Base-by-base conservation (phyloP, 306 rosid genomes). In the Quercus gilva region DNA sequence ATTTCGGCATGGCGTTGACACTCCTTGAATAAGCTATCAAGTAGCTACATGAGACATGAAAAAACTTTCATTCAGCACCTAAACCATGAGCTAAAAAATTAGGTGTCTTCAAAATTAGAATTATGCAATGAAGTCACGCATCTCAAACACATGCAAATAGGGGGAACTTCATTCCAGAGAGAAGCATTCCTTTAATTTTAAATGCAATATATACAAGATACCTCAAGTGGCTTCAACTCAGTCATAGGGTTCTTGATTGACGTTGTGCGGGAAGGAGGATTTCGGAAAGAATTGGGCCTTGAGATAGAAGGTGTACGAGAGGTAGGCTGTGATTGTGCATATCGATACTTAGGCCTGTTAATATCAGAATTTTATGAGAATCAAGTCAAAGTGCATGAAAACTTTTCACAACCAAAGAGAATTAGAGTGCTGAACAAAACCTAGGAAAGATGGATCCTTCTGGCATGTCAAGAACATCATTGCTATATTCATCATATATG, bases 371-470 rank as follows among this genome's bases (percentile, higher is more conserved):
- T 70, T 82, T 12, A 69, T 83, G 28, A 86, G 53, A 77, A 41
- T 2, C 69, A 13, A 12, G 58, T 64, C 65, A 53, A 31, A 69
- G 53, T 41, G 19, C 59, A 67, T n/a, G 17, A 74, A 63, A 19
- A 49, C 12, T 67, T 69, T 55, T 81, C 71, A 56, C 20, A 77
- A 45, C 28, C 56, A 52, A 41, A 43, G 82, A 69, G 51, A 13
- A 69, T 55, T 29, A 28, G 56, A 70, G 68, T 83, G 84, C 72
- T 41, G 83, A 76, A 55, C 31, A 63, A 79, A 81, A 94, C 99
- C 97, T 93, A n/a, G 99, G 99, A 85, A 93, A 90, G 90, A 94
- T 86, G 43, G 94, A 88, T 85, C 99, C 98, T 86, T 96, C 98
- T 14, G 85, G 93, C 99, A 96, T 93, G 85, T 88, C 97, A 26